These are phyloP conservation scores for Pythium folliculosum DNA, from an alignment of 352 stramenopile species.

Conservation along the genomic window DNA sequence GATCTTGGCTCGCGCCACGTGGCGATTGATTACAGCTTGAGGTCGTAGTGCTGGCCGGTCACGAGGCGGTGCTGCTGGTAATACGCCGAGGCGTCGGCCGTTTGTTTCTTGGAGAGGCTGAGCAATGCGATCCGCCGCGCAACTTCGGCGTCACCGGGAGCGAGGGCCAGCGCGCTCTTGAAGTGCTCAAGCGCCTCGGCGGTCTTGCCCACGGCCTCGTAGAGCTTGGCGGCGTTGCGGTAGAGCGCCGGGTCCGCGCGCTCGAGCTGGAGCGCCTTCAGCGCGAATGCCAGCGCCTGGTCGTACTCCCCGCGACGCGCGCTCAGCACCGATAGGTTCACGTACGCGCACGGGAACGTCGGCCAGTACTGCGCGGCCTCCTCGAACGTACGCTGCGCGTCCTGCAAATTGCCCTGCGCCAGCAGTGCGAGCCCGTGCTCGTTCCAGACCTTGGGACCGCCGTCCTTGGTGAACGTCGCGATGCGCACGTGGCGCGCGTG, in stretches of 20 bases:
- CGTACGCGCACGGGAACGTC: constrained; percentile 47
- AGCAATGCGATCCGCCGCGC: constrained; percentile 48
- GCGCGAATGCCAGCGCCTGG: constrained; percentile 44
- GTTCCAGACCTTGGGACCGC: constrained; percentile 57
- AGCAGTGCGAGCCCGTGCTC: constrained; percentile 61
- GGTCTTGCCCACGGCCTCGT: constrained; percentile 52
- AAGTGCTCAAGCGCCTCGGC: constrained; percentile 51
- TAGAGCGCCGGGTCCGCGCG: constrained; percentile 50
- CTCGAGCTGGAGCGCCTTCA: constrained; percentile 39
- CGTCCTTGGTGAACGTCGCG: constrained; percentile 57
- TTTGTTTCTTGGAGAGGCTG: constrained; percentile 37
- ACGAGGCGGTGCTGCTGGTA: constrained; percentile 51
- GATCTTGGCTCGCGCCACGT: neutral
- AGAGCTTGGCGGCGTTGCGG: constrained; percentile 58
- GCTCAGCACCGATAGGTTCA: constrained; percentile 57
- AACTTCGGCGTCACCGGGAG: constrained; percentile 40
- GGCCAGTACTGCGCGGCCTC: constrained; percentile 49
- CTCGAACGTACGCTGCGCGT: constrained; percentile 46
- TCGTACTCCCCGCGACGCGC: constrained; percentile 45
- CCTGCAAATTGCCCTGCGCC: constrained; percentile 36
- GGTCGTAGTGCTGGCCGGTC: constrained; percentile 55
- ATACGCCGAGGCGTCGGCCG: constrained; percentile 31
- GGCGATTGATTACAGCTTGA: constrained; percentile 47
- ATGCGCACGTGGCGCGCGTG: constrained; percentile 57
- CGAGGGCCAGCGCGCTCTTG: constrained; percentile 37